Evolutionary conservation across 805 yeast species (phyloP).

Genomic region (Starmera dryadoides): DNA sequence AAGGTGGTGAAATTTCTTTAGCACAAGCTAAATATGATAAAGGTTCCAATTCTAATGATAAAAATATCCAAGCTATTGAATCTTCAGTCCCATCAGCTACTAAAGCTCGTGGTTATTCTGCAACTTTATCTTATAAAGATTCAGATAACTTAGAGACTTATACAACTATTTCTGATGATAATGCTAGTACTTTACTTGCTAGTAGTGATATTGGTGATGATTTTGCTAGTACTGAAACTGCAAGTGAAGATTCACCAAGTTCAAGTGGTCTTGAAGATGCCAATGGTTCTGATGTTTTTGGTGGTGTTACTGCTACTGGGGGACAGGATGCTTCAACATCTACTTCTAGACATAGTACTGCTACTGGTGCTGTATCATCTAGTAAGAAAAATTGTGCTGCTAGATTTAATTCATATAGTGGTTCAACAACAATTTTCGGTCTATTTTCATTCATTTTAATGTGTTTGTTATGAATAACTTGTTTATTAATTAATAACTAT

Average conservation of each 20-base stretch:
- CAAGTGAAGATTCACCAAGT: too few relatives aligned
- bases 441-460: too few relatives aligned
- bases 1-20: constrained; percentile 46
- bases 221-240: too few relatives aligned
- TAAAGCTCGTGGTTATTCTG: constrained; percentile 38
- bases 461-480: too few relatives aligned
- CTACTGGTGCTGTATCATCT: background rate
- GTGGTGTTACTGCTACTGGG: too few relatives aligned
- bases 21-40: constrained; percentile 33
- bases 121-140: constrained; percentile 20
- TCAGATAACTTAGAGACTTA: background rate
- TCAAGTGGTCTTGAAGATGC: too few relatives aligned
- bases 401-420: too few relatives aligned
- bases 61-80: constrained; percentile 18
- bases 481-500: too few relatives aligned
- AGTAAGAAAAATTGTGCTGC: too few relatives aligned
- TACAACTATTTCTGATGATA: constrained; percentile 9
- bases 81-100: constrained; percentile 39
- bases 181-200: constrained; percentile 1
- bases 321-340: background rate
- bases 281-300: too few relatives aligned
- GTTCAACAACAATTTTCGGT: too few relatives aligned
- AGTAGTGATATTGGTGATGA: too few relatives aligned
- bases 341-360: background rate
- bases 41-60: constrained; percentile 8